Evolutionary conservation across 2,329 filamentous ascomycete species (phyloP).

Genomic region (Aspergillus quadrilineatus): DNA sequence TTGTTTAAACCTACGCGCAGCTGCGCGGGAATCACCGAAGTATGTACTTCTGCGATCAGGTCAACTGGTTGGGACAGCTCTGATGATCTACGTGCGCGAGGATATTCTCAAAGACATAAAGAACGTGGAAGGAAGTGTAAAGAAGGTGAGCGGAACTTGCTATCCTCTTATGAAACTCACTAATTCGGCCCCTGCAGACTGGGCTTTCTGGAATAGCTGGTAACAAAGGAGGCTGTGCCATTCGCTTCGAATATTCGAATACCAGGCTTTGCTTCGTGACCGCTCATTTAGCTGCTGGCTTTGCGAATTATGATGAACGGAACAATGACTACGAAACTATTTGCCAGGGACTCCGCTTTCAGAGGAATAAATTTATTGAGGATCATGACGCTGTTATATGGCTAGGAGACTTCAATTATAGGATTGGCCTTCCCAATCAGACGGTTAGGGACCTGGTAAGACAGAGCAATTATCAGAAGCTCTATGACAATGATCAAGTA

Average conservation of each 20-base stretch:
- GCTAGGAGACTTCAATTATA: constrained; percentile 98
- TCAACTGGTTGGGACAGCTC: constrained; percentile 88
- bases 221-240: constrained; percentile 96
- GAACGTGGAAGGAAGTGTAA: constrained; percentile 93
- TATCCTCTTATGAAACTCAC: constrained; percentile 29
- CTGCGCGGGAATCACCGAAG: constrained; percentile 64
- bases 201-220: constrained; percentile 96
- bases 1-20: constrained; percentile 72
- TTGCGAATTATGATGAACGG: constrained; percentile 93
- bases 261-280: constrained; percentile 95
- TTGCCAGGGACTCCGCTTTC: constrained; percentile 81
- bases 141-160: constrained; percentile 60
- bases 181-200: constrained; percentile 43
- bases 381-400: constrained; percentile 91
- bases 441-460: constrained; percentile 72
- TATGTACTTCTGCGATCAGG: constrained; percentile 90
- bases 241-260: constrained; percentile 90
- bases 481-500: constrained; percentile 91
- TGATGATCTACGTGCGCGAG: constrained; percentile 86
- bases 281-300: constrained; percentile 91
- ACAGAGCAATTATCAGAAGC: constrained; percentile 67
- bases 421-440: constrained; percentile 81
- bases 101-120: constrained; percentile 79
- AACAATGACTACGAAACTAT: constrained; percentile 93
- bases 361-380: constrained; percentile 84